phyloP scores from a whole-genome alignment of 2,329 filamentous ascomycete species.

The Thyridium curvatum region DNA sequence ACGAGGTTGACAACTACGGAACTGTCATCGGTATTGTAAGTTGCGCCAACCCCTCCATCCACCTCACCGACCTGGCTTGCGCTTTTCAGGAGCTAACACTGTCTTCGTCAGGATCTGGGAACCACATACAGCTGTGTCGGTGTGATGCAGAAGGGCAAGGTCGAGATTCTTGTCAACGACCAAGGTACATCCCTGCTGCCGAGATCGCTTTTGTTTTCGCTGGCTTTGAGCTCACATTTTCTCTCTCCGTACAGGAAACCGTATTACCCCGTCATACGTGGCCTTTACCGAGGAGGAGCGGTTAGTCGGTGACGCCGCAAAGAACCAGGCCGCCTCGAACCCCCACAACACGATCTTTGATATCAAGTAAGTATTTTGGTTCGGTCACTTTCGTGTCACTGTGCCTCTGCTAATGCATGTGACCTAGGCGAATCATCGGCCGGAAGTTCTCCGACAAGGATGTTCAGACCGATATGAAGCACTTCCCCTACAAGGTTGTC shows the following conservation, averaged over 20 bases:
- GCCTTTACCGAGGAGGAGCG: conserved; percentile 96
- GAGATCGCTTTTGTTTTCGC: not conserved
- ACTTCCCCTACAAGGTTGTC: conserved; percentile 94
- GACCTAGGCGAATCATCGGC: conserved; percentile 75
- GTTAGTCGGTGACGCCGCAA: conserved; percentile 93
- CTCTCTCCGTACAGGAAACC: conserved; percentile 55
- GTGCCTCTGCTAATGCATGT: conserved; percentile 21
- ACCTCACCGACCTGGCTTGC: not conserved
- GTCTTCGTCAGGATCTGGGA: conserved; percentile 62
- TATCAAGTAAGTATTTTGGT: conserved; percentile 66
- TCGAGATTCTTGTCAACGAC: conserved; percentile 93
- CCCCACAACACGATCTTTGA: conserved; percentile 72
- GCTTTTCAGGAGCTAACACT: not conserved
- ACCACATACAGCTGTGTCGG: conserved; percentile 87
- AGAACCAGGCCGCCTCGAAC: conserved; percentile 87
- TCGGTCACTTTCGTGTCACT: not conserved
- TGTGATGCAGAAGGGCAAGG: conserved; percentile 93
- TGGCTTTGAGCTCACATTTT: conserved; percentile 5
- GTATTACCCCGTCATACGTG: conserved; percentile 92
- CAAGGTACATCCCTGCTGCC: conserved; percentile 39
- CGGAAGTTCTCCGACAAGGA: conserved; percentile 80
- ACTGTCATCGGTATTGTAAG: conserved; percentile 87
- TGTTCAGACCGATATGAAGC: conserved; percentile 90
- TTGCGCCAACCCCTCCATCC: conserved; percentile 10
- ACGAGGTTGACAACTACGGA: conserved; percentile 73